Evolutionary conservation across 192 early-diverging fungal genomes (phyloP).

Genomic region (Gryganskiella cystojenkinii): DNA sequence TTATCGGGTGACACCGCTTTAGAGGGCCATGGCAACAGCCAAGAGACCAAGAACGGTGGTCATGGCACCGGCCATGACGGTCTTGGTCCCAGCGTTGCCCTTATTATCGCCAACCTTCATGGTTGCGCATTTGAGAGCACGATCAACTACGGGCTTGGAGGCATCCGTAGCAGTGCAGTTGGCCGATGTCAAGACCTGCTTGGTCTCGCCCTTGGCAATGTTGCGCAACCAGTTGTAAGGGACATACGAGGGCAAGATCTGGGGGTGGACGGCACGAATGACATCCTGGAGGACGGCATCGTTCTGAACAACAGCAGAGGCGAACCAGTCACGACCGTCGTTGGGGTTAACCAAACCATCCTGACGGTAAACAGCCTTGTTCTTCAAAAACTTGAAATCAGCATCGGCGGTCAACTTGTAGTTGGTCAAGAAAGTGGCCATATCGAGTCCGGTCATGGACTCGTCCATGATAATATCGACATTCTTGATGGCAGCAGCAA

Average conservation of each 20-base stretch:
- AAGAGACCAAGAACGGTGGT: slow-evolving; percentile 25
- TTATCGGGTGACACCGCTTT: no score
- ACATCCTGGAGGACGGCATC: slow-evolving; percentile 80
- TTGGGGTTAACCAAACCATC: slow-evolving; percentile 71
- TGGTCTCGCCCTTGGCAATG: slow-evolving; percentile 63
- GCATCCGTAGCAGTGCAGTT: slow-evolving; percentile 69
- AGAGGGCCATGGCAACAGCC: slow-evolving; percentile 30
- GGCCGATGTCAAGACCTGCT: slow-evolving; percentile 51
- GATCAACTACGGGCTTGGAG: slow-evolving; percentile 23
- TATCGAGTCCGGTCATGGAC: slow-evolving; percentile 59
- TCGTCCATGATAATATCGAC: slow-evolving; percentile 83
- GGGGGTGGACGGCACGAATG: slow-evolving; percentile 70
- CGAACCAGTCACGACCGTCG: slow-evolving; percentile 79
- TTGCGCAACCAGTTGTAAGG: slow-evolving; percentile 78
- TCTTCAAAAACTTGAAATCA: slow-evolving; percentile 71
- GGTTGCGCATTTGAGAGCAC: slow-evolving; percentile 42
- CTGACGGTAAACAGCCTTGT: slow-evolving; percentile 72
- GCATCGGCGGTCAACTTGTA: slow-evolving; percentile 60
- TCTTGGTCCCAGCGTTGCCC: slow-evolving; percentile 26
- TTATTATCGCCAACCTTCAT: slow-evolving; percentile 48
- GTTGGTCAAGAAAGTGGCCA: slow-evolving; percentile 58
- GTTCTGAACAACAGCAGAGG: slow-evolving; percentile 69
- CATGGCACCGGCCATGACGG: slow-evolving; percentile 18
- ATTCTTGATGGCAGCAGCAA: slow-evolving; percentile 63
- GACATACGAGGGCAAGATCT: slow-evolving; percentile 58